A percentile compares a stretch with the other conserved stretches of the same genome.
These are phyloP conservation scores for Camillea tinctor DNA, from an alignment of 2,329 filamentous ascomycete species.

Conservation along the genomic window DNA sequence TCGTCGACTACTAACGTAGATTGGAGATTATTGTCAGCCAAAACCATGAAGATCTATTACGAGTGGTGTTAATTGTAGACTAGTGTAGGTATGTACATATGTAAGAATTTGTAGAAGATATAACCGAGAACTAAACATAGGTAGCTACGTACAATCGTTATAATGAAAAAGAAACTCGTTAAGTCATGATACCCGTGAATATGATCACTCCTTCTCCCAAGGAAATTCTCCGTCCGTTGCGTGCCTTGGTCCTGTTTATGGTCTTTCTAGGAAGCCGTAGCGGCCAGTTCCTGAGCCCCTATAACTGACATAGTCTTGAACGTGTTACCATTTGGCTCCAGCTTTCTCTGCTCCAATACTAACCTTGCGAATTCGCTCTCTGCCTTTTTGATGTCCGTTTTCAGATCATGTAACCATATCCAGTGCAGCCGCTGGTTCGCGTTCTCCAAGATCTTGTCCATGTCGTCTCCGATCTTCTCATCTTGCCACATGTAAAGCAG, in stretches of 20 bases:
- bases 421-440: constrained; percentile 30
- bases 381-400: constrained; percentile 24
- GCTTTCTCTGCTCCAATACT: constrained; percentile 5
- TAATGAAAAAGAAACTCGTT: not conserved
- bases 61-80: not conserved
- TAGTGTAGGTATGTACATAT: not conserved
- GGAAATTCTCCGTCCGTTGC: not conserved
- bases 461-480: constrained; percentile 26
- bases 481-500: constrained; percentile 28
- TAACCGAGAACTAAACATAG: not conserved
- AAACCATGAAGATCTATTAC: not conserved
- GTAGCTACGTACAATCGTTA: not conserved
- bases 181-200: not conserved
- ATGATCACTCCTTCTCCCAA: not conserved
- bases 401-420: constrained; percentile 34
- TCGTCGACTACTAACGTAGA: too few relatives aligned
- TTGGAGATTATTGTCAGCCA: too few relatives aligned
- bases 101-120: not conserved
- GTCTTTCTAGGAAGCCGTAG: constrained; percentile 1
- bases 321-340: constrained; percentile 4
- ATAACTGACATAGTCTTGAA: constrained; percentile 3
- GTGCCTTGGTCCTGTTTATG: not conserved
- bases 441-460: constrained; percentile 31
- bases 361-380: constrained; percentile 18
- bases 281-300: not conserved